Evolutionary conservation across 352 stramenopile species (phyloP), one percentile per base, ranked within the genome.

Genomic region (Thalassiosira ordinaria): DNA sequence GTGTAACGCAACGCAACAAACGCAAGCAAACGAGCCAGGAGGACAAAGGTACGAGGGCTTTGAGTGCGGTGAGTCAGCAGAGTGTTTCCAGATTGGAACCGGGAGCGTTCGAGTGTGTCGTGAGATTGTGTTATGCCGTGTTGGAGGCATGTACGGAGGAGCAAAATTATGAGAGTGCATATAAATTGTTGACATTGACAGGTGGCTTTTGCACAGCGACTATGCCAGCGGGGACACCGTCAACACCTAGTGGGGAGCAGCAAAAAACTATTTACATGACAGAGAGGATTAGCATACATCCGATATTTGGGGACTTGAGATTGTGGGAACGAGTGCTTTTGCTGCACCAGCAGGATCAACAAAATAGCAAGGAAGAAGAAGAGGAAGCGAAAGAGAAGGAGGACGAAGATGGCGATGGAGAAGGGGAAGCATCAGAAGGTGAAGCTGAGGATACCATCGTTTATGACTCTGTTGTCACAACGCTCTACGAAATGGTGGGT

Each of bases 401-500:
- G 49, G 63, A 72, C 47, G 69, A 46, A 20, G 46, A 53, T 52
- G 35, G 27, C 6, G 65, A 67, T 20, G 60, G 7, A 2, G 49
- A 59, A 16, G 57, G 71, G 4, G 44, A 44, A 47, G 35, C 61
- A 41, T 46, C 67, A 14, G 18, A 55, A 18, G 79, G 90, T 62
- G 76, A 67, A 66, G 27, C 72, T 18, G 82, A 87, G 59, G 71
- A 83, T 22, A 82, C 41, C 51, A 66, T 82, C 60, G 67, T 44
- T 46, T 90, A 94, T 44, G 88, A 93, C 31, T 73, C 80, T 41
- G 78, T 80, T 20, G 83, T 93, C n/a, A 81, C 87, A 26, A 94
- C 89, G 20, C 64, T 94, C n/a, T 94, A 92, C 52, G 89, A 94
- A 82, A 94, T 94, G 89, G 77, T 93, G 35, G 89, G 84, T 9